phyloP scores from a whole-genome alignment of 179 eudicot species.

The Monotropa hypopitys region DNA sequence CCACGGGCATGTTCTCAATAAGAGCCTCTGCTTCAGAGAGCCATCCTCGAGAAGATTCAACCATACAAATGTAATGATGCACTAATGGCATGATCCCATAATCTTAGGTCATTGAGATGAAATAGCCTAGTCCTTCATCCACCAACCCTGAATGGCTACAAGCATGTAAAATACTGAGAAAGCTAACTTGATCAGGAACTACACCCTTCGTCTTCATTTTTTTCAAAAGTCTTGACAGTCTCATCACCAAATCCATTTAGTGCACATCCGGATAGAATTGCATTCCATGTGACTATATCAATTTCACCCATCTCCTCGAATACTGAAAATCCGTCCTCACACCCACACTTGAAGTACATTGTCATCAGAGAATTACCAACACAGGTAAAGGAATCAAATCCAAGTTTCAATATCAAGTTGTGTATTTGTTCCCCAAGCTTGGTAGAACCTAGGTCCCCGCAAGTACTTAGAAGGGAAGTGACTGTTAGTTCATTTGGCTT shows the following conservation, averaged over 20 bases:
- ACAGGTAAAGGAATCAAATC: conserved; percentile 22
- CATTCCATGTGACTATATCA: conserved; percentile 35
- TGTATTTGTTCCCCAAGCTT: conserved; percentile 42
- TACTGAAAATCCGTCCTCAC: conserved; percentile 21
- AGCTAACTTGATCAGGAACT: conserved; percentile 24
- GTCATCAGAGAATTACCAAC: conserved; percentile 30
- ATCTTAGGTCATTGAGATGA: conserved; percentile 27
- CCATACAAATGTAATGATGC: conserved; percentile 37
- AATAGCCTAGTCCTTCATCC: conserved; percentile 25
- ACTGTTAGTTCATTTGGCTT: conserved; percentile 27
- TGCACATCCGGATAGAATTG: conserved; percentile 37
- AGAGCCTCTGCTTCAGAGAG: conserved; percentile 30
- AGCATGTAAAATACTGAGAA: conserved; percentile 28
- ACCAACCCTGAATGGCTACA: conserved; percentile 38
- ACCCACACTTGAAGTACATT: conserved; percentile 37
- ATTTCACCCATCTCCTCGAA: conserved; percentile 29
- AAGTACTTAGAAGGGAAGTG: conserved; percentile 27
- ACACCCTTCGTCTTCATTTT: conserved; percentile 26
- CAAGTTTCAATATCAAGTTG: conserved; percentile 26
- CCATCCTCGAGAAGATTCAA: conserved; percentile 36
- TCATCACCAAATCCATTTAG: conserved; percentile 30
- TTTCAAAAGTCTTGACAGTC: conserved; percentile 19
- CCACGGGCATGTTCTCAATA: conserved; percentile 30
- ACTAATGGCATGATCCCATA: conserved; percentile 29
- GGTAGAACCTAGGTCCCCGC: conserved; percentile 21